Conservation (phyloP, 1,284 basidiomycete species). For the Leucoagaricus sp. region DNA sequence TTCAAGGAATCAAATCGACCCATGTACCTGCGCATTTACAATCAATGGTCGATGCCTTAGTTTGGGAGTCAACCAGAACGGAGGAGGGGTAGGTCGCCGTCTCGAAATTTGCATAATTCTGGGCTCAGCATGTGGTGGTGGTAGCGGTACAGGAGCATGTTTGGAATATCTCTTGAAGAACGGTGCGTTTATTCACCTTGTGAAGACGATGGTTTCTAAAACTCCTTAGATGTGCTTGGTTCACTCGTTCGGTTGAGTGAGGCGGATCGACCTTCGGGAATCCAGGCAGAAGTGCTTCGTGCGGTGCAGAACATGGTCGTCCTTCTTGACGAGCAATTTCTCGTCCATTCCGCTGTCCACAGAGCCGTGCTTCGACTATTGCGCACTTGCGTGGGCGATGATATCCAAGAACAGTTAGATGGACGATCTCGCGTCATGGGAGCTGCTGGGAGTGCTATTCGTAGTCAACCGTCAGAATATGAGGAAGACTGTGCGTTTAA, state of each 20-base stretch:
- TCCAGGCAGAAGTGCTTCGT: constrained; percentile 84
- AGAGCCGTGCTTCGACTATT: constrained; percentile 87
- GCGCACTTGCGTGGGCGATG: constrained; percentile 87
- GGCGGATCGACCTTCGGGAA: constrained; percentile 79
- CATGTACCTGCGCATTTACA: constrained; percentile 78
- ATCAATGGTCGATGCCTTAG: constrained; percentile 86
- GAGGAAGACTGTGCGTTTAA: constrained; percentile 83
- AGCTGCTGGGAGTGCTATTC: constrained; percentile 71
- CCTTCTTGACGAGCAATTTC: constrained; percentile 86
- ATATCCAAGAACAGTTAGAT: constrained; percentile 81
- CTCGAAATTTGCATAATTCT: not conserved
- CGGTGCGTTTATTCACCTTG: constrained; percentile 43
- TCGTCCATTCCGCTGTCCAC: constrained; percentile 89
- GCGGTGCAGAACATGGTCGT: constrained; percentile 88
- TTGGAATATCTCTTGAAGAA: constrained; percentile 92
- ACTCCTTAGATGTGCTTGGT: constrained; percentile 69
- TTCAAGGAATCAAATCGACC: constrained; percentile 81
- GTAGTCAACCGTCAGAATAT: constrained; percentile 77
- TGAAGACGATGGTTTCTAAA: not conserved
- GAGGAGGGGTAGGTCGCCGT: constrained; percentile 76
- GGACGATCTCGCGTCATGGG: constrained; percentile 78
- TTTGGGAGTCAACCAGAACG: constrained; percentile 80
- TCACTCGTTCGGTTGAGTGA: constrained; percentile 86
- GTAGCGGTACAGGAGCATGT: constrained; percentile 81
- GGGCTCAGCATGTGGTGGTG: constrained; percentile 2